These are phyloP conservation scores for Staphylotrichum longicolle DNA, from an alignment of 495 filamentous ascomycete species.

Conservation along the genomic window DNA sequence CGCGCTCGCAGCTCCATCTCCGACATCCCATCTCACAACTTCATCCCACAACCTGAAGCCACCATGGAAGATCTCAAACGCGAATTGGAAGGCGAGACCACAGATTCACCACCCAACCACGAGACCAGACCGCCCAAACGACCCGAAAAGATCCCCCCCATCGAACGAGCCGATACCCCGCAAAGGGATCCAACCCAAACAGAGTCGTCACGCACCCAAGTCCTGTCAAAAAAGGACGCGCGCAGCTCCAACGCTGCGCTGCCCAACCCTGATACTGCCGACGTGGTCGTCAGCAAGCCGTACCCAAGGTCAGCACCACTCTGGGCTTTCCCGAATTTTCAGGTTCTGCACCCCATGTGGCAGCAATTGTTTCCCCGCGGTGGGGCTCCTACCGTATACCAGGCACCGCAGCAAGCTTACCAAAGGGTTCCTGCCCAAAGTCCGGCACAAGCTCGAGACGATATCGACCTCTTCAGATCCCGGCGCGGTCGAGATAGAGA, in stretches of 20 bases:
- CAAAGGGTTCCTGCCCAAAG: not conserved
- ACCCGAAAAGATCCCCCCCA: constrained; percentile 21
- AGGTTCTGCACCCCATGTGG: not conserved
- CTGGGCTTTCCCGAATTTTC: not conserved
- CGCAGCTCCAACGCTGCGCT: not conserved
- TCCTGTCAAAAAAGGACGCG: not conserved
- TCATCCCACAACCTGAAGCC: not conserved
- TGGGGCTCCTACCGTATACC: not conserved
- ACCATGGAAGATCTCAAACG: constrained; percentile 22
- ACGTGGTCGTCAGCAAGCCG: constrained; percentile 2
- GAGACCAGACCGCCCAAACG: constrained; percentile 14
- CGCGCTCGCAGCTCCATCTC: not conserved
- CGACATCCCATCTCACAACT: no score
- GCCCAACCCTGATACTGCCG: not conserved
- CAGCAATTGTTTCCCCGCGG: not conserved
- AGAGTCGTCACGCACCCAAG: not conserved
- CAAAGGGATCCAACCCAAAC: not conserved
- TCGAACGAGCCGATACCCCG: not conserved
- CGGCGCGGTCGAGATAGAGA: not conserved
- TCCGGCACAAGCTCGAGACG: constrained; percentile 7
- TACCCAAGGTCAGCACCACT: constrained; percentile 10
- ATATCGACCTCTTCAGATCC: constrained; percentile 8
- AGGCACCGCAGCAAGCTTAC: constrained; percentile 6
- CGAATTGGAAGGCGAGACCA: constrained; percentile 12
- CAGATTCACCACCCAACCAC: not conserved